Evolutionary conservation across 441 rosid genomes (phyloP).

Genomic region (Macaranga tanarius): DNA sequence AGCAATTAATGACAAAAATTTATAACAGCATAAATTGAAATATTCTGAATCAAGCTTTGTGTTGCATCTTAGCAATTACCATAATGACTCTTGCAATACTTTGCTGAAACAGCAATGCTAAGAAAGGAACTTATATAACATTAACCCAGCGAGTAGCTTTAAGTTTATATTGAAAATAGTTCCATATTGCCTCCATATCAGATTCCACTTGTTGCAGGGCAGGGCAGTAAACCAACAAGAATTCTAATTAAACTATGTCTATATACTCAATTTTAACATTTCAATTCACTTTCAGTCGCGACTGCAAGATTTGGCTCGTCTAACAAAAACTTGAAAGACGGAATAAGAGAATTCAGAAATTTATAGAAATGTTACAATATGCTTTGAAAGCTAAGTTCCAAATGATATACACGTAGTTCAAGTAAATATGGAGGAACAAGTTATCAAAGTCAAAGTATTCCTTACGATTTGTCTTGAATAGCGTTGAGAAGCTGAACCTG

Average conservation of each 20-base stretch:
- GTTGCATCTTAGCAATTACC: not conserved
- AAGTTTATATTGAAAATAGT: not conserved
- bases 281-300: not conserved
- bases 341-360: not conserved
- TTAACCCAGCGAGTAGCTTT: not conserved
- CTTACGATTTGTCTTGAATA: slow-evolving; percentile 78
- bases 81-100: not conserved
- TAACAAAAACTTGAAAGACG: not conserved
- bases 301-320: not conserved
- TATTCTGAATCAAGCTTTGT: not conserved
- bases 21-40: not conserved
- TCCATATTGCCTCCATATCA: too few relatives aligned
- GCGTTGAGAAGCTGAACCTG: slow-evolving; percentile 89
- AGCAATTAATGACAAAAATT: too few relatives aligned
- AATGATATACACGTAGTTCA: slow-evolving; percentile 1
- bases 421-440: not conserved
- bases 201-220: too few relatives aligned
- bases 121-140: not conserved
- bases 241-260: not conserved
- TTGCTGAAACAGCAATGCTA: not conserved
- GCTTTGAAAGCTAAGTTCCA: not conserved
- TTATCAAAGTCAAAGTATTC: slow-evolving; percentile 19
- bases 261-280: slow-evolving; percentile 3
- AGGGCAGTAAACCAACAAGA: not conserved
- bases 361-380: not conserved